These are phyloP conservation scores for Neobulgaria alba DNA, from an alignment of 2,329 filamentous ascomycete species.

Conservation along the genomic window DNA sequence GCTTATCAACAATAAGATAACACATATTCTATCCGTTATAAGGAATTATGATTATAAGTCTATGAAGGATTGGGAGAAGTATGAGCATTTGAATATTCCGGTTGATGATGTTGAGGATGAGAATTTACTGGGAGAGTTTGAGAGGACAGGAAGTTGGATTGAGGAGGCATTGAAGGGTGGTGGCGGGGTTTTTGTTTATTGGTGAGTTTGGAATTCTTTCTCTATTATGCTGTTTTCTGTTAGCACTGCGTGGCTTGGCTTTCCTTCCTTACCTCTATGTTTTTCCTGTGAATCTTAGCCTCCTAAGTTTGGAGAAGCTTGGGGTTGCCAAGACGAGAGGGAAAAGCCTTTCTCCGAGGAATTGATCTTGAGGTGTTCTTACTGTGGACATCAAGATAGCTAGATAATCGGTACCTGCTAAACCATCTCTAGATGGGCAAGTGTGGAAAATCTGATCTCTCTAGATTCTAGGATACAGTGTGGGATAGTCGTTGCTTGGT, in stretches of 20 bases:
- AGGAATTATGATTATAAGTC: constrained; percentile 49
- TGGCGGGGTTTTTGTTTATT: constrained; percentile 60
- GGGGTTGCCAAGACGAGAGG: too few species aligned
- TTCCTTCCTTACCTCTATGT: neutral
- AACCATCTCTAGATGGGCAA: too few species aligned
- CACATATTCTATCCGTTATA: constrained; percentile 81
- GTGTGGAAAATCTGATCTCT: too few species aligned
- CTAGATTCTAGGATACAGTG: too few species aligned
- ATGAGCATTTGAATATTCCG: constrained; percentile 69
- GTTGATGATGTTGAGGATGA: constrained; percentile 88
- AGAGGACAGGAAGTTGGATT: constrained; percentile 74
- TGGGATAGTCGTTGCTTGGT: too few species aligned
- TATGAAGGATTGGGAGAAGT: constrained; percentile 50
- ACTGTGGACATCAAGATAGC: too few species aligned
- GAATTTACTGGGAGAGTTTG: constrained; percentile 74
- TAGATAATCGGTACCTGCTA: too few species aligned
- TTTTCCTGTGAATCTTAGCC: too few species aligned
- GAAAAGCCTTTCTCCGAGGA: too few species aligned
- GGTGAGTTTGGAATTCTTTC: constrained; percentile 41
- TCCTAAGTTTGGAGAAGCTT: too few species aligned
- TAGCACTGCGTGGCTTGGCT: neutral
- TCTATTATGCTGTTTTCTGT: neutral
- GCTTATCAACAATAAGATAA: constrained; percentile 67
- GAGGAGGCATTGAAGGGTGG: constrained; percentile 59
- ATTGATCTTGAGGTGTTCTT: too few species aligned